Percentiles rank a stretch among this genome's conserved stretches.
These are phyloP conservation scores for Gilbertella persicaria DNA, from an alignment of 371 early-diverging fungal species.

Conservation along the genomic window DNA sequence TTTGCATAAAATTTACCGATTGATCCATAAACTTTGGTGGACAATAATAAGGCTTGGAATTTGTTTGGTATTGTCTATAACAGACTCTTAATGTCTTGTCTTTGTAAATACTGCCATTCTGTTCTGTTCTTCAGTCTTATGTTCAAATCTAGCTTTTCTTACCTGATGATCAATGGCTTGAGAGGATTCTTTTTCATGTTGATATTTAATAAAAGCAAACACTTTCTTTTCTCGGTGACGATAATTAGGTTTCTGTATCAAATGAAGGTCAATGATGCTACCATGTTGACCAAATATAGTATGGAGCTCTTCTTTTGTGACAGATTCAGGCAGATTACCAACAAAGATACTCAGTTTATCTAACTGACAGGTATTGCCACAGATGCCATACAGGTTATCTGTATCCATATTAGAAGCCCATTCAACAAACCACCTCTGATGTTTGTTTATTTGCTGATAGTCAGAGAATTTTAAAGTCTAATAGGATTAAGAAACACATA, in stretches of 20 bases:
- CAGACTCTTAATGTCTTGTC: background rate
- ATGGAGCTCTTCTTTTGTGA: slow-evolving; percentile 49
- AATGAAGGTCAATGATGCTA: slow-evolving; percentile 44
- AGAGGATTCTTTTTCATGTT: slow-evolving; percentile 47
- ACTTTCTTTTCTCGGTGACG: slow-evolving; percentile 19
- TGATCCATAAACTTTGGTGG: background rate
- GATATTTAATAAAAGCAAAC: slow-evolving; percentile 73
- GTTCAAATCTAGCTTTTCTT: slow-evolving; percentile 2
- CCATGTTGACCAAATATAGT: slow-evolving; percentile 66
- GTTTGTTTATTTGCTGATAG: background rate
- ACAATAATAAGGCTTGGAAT: background rate
- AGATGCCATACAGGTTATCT: slow-evolving; percentile 3
- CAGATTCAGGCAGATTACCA: slow-evolving; percentile 62
- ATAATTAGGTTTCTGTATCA: slow-evolving; percentile 43
- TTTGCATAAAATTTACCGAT: background rate
- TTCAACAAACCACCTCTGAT: slow-evolving; percentile 61
- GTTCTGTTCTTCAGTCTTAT: too few species aligned
- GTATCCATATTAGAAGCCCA: slow-evolving; percentile 65
- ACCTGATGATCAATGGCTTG: slow-evolving; percentile 66
- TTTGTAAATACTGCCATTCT: background rate
- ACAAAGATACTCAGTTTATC: slow-evolving; percentile 68
- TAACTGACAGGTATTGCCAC: slow-evolving; percentile 9
- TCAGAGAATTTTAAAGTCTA: slow-evolving; percentile 13
- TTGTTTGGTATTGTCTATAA: background rate
- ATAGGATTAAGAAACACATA: too few species aligned